phyloP scores from a whole-genome alignment of 2,329 filamentous ascomycete genomes.

The Diaporthe sp. region DNA sequence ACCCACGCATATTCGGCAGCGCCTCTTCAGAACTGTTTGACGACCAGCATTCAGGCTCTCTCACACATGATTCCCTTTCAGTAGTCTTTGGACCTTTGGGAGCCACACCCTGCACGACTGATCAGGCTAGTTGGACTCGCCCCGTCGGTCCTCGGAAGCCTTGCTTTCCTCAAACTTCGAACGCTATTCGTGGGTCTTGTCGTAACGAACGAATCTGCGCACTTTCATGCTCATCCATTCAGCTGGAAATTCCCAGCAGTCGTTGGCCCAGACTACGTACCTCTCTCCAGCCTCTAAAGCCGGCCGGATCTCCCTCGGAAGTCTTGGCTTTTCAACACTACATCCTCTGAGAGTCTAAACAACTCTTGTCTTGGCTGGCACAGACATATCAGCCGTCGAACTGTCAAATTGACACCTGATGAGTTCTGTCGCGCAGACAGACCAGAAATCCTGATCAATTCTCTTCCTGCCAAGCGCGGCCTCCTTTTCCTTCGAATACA shows the following conservation, averaged over 20 bases:
- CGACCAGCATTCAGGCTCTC: not conserved
- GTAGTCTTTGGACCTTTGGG: not conserved
- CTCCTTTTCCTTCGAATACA: not conserved
- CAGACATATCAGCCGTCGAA: not conserved
- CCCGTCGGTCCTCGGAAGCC: not conserved
- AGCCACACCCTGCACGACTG: not conserved
- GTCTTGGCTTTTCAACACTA: not conserved
- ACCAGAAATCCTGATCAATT: not conserved
- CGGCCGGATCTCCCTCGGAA: not conserved
- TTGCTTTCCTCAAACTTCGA: not conserved
- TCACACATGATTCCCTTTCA: not conserved
- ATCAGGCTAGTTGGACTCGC: not conserved
- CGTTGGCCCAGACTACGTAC: not conserved
- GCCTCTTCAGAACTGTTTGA: not conserved
- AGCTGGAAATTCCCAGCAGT: not conserved
- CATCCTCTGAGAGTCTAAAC: not conserved
- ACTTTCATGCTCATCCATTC: not conserved
- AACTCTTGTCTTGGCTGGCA: constrained; percentile 20
- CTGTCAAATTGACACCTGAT: not conserved
- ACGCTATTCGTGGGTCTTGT: not conserved
- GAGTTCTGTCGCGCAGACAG: not conserved
- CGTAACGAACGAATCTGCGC: not conserved
- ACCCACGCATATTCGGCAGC: not conserved
- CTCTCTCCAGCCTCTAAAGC: not conserved
- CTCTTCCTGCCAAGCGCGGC: not conserved